Conservation (phyloP, 352 stramenopile species). For the Phytopythium vexans region DNA sequence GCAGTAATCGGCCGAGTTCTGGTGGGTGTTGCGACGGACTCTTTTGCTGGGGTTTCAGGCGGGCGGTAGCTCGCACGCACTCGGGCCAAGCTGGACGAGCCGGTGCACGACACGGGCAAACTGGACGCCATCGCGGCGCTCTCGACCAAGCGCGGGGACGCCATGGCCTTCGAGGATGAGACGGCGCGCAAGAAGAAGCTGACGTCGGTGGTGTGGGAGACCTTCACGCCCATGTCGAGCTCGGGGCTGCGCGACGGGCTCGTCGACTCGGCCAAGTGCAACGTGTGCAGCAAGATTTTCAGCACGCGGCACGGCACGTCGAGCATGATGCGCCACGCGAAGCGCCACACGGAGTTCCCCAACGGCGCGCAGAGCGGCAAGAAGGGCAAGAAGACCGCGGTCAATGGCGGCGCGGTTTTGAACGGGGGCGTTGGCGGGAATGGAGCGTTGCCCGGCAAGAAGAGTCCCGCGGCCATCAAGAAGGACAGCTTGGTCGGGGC, state of each 20-base stretch:
- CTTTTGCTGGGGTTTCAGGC: background rate
- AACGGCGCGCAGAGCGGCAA: slow-evolving; percentile 44
- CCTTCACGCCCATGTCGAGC: slow-evolving; percentile 70
- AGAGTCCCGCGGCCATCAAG: slow-evolving; percentile 32
- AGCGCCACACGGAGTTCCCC: slow-evolving; percentile 67
- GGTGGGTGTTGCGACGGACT: too few relatives aligned
- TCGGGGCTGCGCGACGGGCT: slow-evolving; percentile 60
- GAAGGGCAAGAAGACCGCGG: slow-evolving; percentile 45
- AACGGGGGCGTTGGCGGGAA: background rate
- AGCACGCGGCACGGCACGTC: slow-evolving; percentile 78
- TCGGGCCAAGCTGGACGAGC: slow-evolving; percentile 19
- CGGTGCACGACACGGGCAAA: slow-evolving; percentile 19
- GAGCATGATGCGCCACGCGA: slow-evolving; percentile 82
- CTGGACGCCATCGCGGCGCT: slow-evolving; percentile 42
- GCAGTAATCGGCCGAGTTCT: too few relatives aligned
- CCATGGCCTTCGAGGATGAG: slow-evolving; percentile 67
- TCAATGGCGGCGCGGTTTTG: slow-evolving; percentile 12
- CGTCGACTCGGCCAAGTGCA: slow-evolving; percentile 74
- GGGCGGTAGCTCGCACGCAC: background rate
- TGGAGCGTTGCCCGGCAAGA: slow-evolving; percentile 29
- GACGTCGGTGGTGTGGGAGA: slow-evolving; percentile 81
- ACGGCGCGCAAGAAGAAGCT: slow-evolving; percentile 75
- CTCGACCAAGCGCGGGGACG: slow-evolving; percentile 46
- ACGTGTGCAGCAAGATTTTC: slow-evolving; percentile 72
- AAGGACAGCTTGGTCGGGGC: slow-evolving; percentile 33